A percentile compares a stretch with the other conserved stretches of the same genome.
phyloP scores from a whole-genome alignment of 2,329 filamentous ascomycete genomes.

The Xylaria sp. region DNA sequence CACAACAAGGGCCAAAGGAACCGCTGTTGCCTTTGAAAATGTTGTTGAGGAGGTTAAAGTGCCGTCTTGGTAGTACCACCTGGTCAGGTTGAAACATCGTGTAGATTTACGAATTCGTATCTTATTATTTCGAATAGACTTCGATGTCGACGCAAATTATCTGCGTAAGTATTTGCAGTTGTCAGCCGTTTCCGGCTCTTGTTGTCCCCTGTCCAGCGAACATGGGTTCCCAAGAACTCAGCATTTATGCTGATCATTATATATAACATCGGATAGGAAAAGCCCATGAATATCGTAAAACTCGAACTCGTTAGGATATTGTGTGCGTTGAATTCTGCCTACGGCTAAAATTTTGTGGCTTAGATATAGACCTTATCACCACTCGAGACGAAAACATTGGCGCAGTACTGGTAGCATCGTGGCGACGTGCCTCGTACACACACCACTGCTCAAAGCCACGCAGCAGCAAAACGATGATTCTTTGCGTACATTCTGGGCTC shows the following conservation, averaged over 20 bases:
- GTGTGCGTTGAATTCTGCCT: not conserved
- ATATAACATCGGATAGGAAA: slow-evolving; percentile 11
- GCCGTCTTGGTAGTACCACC: not conserved
- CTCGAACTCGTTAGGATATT: not conserved
- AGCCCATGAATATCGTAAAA: not conserved
- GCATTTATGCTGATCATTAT: slow-evolving; percentile 6
- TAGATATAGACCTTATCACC: not conserved
- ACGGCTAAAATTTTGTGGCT: not conserved
- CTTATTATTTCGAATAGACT: not conserved
- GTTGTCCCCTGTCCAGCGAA: not conserved
- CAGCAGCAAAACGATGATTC: not conserved
- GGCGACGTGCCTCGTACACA: not conserved
- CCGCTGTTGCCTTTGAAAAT: not conserved
- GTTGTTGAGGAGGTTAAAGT: not conserved
- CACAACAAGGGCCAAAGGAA: not conserved
- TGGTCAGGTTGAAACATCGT: not conserved
- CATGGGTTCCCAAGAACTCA: not conserved
- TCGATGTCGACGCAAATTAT: not conserved
- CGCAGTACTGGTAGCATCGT: not conserved
- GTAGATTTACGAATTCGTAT: not conserved
- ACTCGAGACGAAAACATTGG: not conserved
- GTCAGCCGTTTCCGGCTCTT: too few species aligned
- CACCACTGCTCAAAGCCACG: not conserved
- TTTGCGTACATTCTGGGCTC: not conserved
- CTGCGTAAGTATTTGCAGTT: too few species aligned